Base-by-base conservation (phyloP, 2,329 filamentous ascomycete genomes). In the Xylaria arbuscula region DNA sequence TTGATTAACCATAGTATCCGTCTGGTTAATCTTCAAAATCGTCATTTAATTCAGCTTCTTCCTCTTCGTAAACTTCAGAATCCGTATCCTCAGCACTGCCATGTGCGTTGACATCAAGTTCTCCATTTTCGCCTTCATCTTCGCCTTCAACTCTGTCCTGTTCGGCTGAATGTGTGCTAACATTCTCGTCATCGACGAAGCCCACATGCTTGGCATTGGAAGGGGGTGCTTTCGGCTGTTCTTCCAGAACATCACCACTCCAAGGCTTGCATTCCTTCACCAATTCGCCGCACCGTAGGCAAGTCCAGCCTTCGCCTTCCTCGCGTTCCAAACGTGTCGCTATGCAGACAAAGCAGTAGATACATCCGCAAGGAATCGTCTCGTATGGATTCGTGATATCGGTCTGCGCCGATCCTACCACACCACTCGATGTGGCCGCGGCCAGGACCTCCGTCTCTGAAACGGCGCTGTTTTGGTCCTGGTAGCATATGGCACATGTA, bases 301-400 rank as follows among this genome's bases (percentile, higher is more conserved):
- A 99, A 11, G 89, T 87, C 93, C 94, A 98, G 2, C 95, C 95
- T 77, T 98, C 93, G 38, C 95, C 96, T 78, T 98, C 95, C 80
- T 98, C 95, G 5, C 91, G 89, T 80, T 98, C 95, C 51, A 99
- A 86, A 68, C 93, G 89, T 66, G 94, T 93, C 2, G 94, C 93
- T n/a, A 98, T 81, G 77, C 96, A 99, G 19, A 97, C 93, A 78
- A 97, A 99, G 81, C 96, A 99, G 82, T 98, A 99, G 67, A 98
- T 86, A 79, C 94, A 97, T 0, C 92, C 92, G 76, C 96, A 99
- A 0, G 93, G 91, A 2, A 94, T 88, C 0, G 94, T 89, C 81
- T 97, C 93, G 78, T 99, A 99, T 0, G 96, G 94, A 78, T 98
- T 99, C 4, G 95, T 98, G 70, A 98, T 91, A 76, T 98, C 96